phyloP scores from a whole-genome alignment of 305 asterid genomes.

The Fraxinus nigra region DNA sequence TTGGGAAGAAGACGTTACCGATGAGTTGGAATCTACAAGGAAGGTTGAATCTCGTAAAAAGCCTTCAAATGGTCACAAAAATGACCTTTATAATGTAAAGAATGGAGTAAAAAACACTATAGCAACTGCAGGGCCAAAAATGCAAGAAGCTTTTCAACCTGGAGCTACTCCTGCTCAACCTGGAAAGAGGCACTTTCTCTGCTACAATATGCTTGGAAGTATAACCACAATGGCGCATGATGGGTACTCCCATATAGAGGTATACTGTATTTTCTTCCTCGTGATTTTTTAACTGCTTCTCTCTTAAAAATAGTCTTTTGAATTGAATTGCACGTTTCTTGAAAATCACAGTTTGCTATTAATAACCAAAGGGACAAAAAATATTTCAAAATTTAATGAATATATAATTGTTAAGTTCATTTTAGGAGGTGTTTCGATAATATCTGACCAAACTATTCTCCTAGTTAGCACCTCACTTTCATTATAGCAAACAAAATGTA shows the following conservation, averaged over 20 bases:
- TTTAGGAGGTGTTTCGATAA: conserved; percentile 2
- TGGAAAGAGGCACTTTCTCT: conserved; percentile 86
- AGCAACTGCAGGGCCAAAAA: conserved; percentile 46
- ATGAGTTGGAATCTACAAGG: conserved; percentile 52
- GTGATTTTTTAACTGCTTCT: conserved; percentile 8
- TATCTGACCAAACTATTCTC: background rate
- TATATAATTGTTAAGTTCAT: conserved; percentile 5
- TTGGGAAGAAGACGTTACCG: conserved; percentile 57
- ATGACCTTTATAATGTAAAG: conserved; percentile 35
- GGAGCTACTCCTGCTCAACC: conserved; percentile 83
- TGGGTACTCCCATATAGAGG: conserved; percentile 97
- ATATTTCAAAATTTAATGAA: background rate
- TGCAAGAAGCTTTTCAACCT: conserved; percentile 92
- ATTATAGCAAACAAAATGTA: background rate
- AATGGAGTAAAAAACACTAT: conserved; percentile 35
- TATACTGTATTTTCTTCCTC: conserved; percentile 26
- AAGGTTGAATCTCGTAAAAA: conserved; percentile 60
- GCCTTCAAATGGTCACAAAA: conserved; percentile 49
- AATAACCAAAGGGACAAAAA: background rate
- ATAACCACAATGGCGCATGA: conserved; percentile 89
- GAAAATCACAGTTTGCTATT: conserved; percentile 16
- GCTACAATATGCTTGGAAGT: conserved; percentile 94
- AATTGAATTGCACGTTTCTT: conserved; percentile 1
- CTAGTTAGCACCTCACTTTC: background rate
- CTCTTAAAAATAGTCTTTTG: conserved; percentile 13